phyloP scores from a whole-genome alignment of 805 yeast genomes.

The Cyberlindnera subsufficiens region DNA sequence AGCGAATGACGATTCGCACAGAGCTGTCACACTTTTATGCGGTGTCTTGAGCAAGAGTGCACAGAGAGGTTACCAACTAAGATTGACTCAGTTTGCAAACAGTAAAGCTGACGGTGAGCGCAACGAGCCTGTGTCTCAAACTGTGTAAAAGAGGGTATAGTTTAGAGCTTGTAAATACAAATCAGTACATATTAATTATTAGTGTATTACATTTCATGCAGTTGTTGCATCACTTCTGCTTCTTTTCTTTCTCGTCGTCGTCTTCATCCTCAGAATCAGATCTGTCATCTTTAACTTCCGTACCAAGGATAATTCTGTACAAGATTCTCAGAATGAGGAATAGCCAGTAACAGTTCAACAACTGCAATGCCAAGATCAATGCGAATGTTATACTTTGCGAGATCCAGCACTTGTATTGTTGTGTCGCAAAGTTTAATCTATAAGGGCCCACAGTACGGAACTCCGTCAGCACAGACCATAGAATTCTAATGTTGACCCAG shows the following conservation, averaged over 20 bases:
- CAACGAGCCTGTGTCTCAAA: too few species aligned
- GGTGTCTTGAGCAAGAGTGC: conserved; percentile 88
- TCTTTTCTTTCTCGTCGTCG: neutral
- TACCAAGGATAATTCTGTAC: conserved; percentile 64
- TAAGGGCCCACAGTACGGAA: conserved; percentile 81
- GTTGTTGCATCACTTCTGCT: neutral
- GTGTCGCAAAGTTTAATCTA: conserved; percentile 75
- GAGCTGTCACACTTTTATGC: conserved; percentile 72
- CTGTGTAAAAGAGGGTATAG: too few species aligned
- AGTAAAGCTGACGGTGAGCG: neutral
- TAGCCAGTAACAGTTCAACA: conserved; percentile 87
- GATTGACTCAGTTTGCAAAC: conserved; percentile 13
- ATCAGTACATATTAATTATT: too few species aligned
- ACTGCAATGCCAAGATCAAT: conserved; percentile 72
- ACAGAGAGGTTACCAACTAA: conserved; percentile 55
- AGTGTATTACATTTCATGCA: too few species aligned
- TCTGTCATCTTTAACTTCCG: conserved; percentile 55
- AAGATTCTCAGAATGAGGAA: conserved; percentile 73
- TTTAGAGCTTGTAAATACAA: conserved; percentile 7
- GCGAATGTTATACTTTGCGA: conserved; percentile 85
- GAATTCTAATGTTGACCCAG: conserved; percentile 69
- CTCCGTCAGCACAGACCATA: conserved; percentile 83
- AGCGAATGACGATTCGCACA: conserved; percentile 86
- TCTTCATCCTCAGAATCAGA: conserved; percentile 13
- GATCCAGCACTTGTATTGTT: conserved; percentile 95